Conservation (phyloP, 805 yeast species). For the Lachancea waltii region DNA sequence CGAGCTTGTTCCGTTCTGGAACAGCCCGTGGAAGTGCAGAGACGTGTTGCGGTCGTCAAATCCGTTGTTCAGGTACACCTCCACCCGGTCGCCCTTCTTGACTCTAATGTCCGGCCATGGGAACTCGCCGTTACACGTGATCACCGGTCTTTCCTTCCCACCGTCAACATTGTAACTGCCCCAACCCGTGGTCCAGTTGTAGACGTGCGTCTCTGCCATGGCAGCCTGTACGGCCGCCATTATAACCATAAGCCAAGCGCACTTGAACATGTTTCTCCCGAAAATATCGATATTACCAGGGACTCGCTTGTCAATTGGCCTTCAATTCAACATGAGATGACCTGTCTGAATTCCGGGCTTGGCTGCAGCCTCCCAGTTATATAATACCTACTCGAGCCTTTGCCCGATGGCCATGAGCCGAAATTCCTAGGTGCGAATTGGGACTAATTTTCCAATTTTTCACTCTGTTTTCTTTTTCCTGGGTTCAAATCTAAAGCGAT, state of each 20-base stretch:
- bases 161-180: conserved; percentile 41
- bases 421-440: conserved; percentile 4
- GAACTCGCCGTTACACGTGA: conserved; percentile 45
- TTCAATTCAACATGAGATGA: too few relatives aligned
- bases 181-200: conserved; percentile 62
- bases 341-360: too few relatives aligned
- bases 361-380: conserved; percentile 1
- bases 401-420: background rate
- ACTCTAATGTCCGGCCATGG: conserved; percentile 86
- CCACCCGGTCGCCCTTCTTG: conserved; percentile 70
- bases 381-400: background rate
- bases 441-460: background rate
- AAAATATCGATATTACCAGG: too few relatives aligned
- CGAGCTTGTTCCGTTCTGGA: conserved; percentile 57
- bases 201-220: conserved; percentile 44
- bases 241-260: conserved; percentile 3
- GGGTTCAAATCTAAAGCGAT: background rate
- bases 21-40: conserved; percentile 91
- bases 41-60: conserved; percentile 53
- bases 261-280: background rate
- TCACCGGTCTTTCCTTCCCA: conserved; percentile 34
- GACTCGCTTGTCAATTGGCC: too few relatives aligned
- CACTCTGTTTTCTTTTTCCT: background rate
- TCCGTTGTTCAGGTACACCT: conserved; percentile 69
- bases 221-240: conserved; percentile 3